Evolutionary conservation across 805 yeast species (phyloP).

Genomic region (Candida tibetensis): DNA sequence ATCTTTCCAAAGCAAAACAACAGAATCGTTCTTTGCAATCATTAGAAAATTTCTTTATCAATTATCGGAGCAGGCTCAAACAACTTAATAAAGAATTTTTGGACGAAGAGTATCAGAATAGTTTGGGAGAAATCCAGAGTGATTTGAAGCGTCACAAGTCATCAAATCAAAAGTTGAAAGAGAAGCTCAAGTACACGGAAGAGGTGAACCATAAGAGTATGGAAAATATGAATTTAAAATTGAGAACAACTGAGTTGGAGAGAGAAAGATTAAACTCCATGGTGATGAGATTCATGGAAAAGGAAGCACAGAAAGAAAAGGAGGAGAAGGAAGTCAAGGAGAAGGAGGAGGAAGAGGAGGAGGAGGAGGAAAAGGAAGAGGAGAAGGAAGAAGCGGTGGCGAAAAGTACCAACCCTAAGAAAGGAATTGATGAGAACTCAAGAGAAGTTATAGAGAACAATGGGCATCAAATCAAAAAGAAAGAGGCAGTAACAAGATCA

Average conservation of each 20-base stretch:
- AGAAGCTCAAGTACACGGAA: constrained; percentile 12
- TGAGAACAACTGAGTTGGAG: constrained; percentile 9
- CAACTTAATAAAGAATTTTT: constrained; percentile 25
- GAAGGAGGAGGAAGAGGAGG: neutral
- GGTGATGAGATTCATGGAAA: constrained; percentile 9
- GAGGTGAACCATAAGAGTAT: constrained; percentile 5
- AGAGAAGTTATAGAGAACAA: neutral
- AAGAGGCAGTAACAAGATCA: neutral
- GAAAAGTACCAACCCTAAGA: no score
- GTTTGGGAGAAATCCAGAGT: constrained; percentile 10
- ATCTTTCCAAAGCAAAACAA: constrained; percentile 55
- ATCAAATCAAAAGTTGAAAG: constrained; percentile 13
- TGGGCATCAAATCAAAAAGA: no score
- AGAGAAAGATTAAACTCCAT: constrained; percentile 8
- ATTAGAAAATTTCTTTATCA: constrained; percentile 51
- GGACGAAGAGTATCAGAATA: constrained; percentile 16
- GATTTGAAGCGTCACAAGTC: constrained; percentile 17
- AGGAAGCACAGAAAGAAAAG: constrained; percentile 1
- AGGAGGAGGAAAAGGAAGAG: neutral
- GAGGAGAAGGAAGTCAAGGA: neutral
- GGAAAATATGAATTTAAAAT: constrained; percentile 4
- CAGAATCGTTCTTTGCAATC: constrained; percentile 56
- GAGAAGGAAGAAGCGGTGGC: neutral
- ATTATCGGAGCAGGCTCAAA: constrained; percentile 38
- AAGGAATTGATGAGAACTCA: neutral